phyloP scores from a whole-genome alignment of 306 rosid genomes.

The Gastrolobium villosum region DNA sequence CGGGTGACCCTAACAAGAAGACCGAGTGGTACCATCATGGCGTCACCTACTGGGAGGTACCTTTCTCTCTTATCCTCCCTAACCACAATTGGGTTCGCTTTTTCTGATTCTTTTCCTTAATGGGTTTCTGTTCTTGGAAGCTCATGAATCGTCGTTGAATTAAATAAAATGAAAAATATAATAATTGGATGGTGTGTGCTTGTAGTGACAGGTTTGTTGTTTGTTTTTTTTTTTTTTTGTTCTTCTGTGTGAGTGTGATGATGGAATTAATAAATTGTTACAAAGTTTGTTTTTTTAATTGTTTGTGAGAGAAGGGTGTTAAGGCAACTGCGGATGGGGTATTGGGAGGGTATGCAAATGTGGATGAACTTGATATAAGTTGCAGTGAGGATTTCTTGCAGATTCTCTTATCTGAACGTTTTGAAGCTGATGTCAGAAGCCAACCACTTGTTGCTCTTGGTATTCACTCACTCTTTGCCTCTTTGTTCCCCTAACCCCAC shows the following conservation, averaged over 20 bases:
- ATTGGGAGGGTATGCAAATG: constrained; percentile 82
- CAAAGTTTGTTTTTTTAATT: constrained; percentile 19
- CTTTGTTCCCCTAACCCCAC: not conserved
- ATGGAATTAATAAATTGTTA: not conserved
- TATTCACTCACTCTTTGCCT: constrained; percentile 38
- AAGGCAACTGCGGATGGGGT: constrained; percentile 92
- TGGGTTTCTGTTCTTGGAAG: not conserved
- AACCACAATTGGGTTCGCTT: not conserved
- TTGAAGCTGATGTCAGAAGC: constrained; percentile 52
- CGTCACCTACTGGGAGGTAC: constrained; percentile 91
- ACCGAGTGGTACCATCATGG: constrained; percentile 85
- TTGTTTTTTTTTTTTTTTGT: not conserved
- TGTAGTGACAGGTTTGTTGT: not conserved
- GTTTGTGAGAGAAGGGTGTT: constrained; percentile 65
- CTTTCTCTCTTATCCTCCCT: not conserved
- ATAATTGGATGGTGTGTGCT: not conserved
- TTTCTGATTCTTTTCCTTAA: not conserved
- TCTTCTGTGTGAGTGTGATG: constrained; percentile 1
- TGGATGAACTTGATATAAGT: constrained; percentile 73
- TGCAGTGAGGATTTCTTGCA: constrained; percentile 87
- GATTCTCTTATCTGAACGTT: constrained; percentile 65
- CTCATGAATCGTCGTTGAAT: not conserved
- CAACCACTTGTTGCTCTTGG: constrained; percentile 88
- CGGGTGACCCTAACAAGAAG: constrained; percentile 74
- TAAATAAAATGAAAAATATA: not conserved